A percentile compares a stretch with the other conserved stretches of the same genome.
Conservation (phyloP, 2,329 filamentous ascomycete genomes). For the Coleophoma cylindrospora region DNA sequence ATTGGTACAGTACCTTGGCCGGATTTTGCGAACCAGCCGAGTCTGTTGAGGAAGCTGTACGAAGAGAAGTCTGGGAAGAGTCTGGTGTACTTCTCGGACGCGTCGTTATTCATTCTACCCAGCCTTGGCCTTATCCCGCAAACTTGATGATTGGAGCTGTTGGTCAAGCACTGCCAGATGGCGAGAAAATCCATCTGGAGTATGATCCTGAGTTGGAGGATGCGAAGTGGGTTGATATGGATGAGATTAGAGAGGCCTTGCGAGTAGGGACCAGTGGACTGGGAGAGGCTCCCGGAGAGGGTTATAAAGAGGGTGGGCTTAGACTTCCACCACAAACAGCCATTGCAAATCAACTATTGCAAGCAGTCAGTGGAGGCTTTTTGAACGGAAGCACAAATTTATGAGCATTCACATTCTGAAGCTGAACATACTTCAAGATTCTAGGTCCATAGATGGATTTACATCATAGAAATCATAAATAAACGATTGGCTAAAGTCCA, state of each 20-base stretch:
- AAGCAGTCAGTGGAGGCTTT: slow-evolving; percentile 73
- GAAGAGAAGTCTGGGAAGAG: slow-evolving; percentile 84
- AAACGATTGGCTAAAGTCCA: too few relatives aligned
- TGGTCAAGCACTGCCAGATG: slow-evolving; percentile 74
- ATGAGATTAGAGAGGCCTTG: slow-evolving; percentile 75
- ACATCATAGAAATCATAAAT: too few relatives aligned
- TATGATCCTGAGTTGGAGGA: slow-evolving; percentile 90
- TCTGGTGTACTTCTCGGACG: slow-evolving; percentile 70
- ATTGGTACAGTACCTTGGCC: slow-evolving; percentile 87
- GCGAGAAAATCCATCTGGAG: slow-evolving; percentile 75
- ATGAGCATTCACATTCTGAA: slow-evolving; percentile 3
- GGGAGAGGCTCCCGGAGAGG: slow-evolving; percentile 56
- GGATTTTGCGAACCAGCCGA: slow-evolving; percentile 84
- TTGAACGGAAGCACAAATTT: slow-evolving; percentile 33
- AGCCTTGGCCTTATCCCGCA: slow-evolving; percentile 84
- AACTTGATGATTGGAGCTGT: slow-evolving; percentile 86
- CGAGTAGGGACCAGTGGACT: slow-evolving; percentile 60
- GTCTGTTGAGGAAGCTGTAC: slow-evolving; percentile 78
- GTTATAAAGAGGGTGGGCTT: slow-evolving; percentile 72
- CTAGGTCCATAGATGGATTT: not conserved
- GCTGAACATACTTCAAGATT: not conserved
- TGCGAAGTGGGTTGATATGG: slow-evolving; percentile 81
- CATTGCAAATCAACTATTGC: slow-evolving; percentile 86
- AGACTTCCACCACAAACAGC: slow-evolving; percentile 80
- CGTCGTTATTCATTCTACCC: slow-evolving; percentile 76